Percentiles rank a stretch among this genome's conserved stretches.
Evolutionary conservation across 495 filamentous ascomycete species (phyloP).

Genomic region (Beverwykella pulmonaria): DNA sequence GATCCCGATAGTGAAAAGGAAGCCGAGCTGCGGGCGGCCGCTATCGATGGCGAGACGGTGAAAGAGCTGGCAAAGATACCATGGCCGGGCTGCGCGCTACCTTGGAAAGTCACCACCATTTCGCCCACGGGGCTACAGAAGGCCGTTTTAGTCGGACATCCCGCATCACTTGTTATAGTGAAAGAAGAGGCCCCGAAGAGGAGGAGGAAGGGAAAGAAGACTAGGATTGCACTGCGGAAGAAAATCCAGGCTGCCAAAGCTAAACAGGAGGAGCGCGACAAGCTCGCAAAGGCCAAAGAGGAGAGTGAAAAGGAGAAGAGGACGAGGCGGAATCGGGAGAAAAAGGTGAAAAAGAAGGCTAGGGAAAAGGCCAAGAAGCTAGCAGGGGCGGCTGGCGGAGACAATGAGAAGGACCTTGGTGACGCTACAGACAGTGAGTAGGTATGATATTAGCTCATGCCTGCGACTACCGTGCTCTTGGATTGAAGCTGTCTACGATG

Average conservation of each 20-base stretch:
- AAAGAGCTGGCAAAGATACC: constrained; percentile 42
- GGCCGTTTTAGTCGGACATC: constrained; percentile 8
- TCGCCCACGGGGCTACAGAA: constrained; percentile 18
- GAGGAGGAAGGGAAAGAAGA: constrained; percentile 57
- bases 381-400: constrained; percentile 2
- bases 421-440: constrained; percentile 1
- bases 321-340: constrained; percentile 35
- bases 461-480: too few relatives aligned
- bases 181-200: constrained; percentile 41
- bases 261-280: constrained; percentile 48
- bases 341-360: constrained; percentile 33
- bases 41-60: constrained; percentile 53
- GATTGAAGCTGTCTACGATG: too few relatives aligned
- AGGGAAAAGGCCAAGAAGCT: constrained; percentile 33
- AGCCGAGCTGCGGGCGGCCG: constrained; percentile 45
- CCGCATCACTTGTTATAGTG: neutral
- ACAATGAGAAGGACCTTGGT: neutral
- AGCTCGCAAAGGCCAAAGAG: constrained; percentile 16
- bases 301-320: constrained; percentile 35
- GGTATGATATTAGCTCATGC: neutral
- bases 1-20: constrained; percentile 40
- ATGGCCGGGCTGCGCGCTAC: constrained; percentile 58
- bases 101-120: constrained; percentile 56
- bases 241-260: constrained; percentile 54
- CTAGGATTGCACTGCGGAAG: constrained; percentile 53